These are phyloP conservation scores for Euphrasia confusa DNA, from an alignment of 257 asterid species.

Conservation along the genomic window DNA sequence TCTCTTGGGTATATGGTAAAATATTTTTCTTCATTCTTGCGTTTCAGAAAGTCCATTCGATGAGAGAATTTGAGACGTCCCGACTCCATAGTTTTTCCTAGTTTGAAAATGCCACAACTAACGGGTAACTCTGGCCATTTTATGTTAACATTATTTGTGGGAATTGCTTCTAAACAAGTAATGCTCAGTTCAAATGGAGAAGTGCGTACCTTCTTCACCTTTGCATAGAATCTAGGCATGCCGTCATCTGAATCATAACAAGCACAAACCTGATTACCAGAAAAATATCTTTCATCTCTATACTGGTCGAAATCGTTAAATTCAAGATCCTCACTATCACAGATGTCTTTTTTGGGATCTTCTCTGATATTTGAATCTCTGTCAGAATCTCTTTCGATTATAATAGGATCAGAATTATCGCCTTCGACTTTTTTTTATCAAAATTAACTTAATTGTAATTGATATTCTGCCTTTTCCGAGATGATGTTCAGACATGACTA, in stretches of 20 bases:
- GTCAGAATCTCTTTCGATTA: conserved; percentile 27
- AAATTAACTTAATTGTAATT: conserved; percentile 41
- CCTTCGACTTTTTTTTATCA: conserved; percentile 17
- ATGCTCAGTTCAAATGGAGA: conserved; percentile 45
- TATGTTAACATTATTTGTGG: conserved; percentile 30
- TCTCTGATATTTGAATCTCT: conserved; percentile 41
- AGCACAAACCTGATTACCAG: conserved; percentile 69
- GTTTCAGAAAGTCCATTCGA: conserved; percentile 35
- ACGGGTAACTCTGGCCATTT: conserved; percentile 53
- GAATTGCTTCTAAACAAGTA: conserved; percentile 65
- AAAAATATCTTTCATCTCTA: conserved; percentile 38
- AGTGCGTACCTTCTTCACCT: conserved; percentile 36
- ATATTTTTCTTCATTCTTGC: conserved; percentile 32
- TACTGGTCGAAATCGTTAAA: conserved; percentile 62
- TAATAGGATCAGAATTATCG: conserved; percentile 42
- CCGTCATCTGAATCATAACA: conserved; percentile 57
- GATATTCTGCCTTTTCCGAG: conserved; percentile 53
- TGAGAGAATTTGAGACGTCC: conserved; percentile 47
- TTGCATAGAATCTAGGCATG: conserved; percentile 83
- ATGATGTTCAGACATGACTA: conserved; percentile 47
- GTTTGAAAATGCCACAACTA: conserved; percentile 63
- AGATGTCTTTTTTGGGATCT: neutral
- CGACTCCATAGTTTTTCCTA: conserved; percentile 30
- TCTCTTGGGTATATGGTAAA: conserved; percentile 44
- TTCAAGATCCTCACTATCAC: conserved; percentile 49